Conservation (phyloP, 306 rosid genomes). For the Trifolium pratense region DNA sequence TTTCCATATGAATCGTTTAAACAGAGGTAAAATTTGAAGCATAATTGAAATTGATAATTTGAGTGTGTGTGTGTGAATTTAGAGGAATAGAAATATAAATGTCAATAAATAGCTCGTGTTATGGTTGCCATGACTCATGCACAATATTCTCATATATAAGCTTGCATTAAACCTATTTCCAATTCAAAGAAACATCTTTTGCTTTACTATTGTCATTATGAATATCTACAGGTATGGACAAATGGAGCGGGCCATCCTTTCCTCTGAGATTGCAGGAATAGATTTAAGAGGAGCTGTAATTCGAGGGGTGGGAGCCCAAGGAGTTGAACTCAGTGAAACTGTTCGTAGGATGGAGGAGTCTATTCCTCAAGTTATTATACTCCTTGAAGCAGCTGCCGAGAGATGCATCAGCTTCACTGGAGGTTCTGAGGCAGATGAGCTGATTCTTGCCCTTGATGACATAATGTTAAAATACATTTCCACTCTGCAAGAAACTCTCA, state of each 20-base stretch:
- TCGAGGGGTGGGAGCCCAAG: constrained; percentile 98
- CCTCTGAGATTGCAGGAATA: constrained; percentile 88
- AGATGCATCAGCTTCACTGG: constrained; percentile 97
- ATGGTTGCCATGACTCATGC: constrained; percentile 14
- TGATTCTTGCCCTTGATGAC: constrained; percentile 91
- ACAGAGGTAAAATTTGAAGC: constrained; percentile 68
- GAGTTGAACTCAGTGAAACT: constrained; percentile 97
- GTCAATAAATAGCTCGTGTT: constrained; percentile 1
- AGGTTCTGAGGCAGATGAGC: constrained; percentile 98
- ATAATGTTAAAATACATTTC: constrained; percentile 86
- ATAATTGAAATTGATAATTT: background rate
- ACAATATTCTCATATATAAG: constrained; percentile 16
- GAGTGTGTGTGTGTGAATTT: constrained; percentile 12
- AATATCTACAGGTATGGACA: constrained; percentile 81
- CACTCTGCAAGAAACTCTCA: constrained; percentile 88
- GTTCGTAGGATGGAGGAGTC: constrained; percentile 99
- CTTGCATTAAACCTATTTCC: constrained; percentile 1
- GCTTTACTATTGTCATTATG: constrained; percentile 41
- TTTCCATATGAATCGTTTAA: constrained; percentile 88
- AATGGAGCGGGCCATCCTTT: constrained; percentile 97
- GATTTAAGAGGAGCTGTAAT: constrained; percentile 99
- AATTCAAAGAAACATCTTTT: constrained; percentile 29
- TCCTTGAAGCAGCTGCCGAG: constrained; percentile 95
- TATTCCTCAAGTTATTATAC: constrained; percentile 86
- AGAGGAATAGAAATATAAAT: constrained; percentile 5